phyloP scores from a whole-genome alignment of 192 early-diverging fungal genomes.

The Chytriomyces sp. region DNA sequence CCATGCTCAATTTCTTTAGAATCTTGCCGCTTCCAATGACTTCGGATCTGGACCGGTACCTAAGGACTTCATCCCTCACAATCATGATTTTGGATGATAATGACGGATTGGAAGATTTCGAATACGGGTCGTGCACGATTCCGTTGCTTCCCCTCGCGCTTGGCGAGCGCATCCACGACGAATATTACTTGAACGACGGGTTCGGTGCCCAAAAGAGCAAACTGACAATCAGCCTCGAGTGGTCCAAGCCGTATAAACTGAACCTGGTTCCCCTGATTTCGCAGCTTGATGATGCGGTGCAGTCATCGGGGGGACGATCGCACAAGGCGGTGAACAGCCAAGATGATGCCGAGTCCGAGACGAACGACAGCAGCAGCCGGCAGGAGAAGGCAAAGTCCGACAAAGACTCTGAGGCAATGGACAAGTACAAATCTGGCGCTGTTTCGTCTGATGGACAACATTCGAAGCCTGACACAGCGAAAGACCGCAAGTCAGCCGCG shows the following conservation, averaged over 20 bases:
- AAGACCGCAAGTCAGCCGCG: neutral
- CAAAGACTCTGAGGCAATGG: slow-evolving; percentile 9
- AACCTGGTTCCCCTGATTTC: slow-evolving; percentile 36
- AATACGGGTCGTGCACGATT: slow-evolving; percentile 46
- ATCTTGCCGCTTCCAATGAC: slow-evolving; percentile 48
- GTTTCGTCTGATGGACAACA: neutral
- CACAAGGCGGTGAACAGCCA: slow-evolving; percentile 24
- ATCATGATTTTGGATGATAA: slow-evolving; percentile 51
- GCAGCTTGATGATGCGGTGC: slow-evolving; percentile 13
- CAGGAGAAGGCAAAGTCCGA: neutral
- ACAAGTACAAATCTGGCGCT: slow-evolving; percentile 5
- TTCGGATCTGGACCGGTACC: slow-evolving; percentile 45
- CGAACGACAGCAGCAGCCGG: neutral
- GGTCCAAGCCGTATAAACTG: slow-evolving; percentile 50
- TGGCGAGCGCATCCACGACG: slow-evolving; percentile 37
- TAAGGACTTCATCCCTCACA: slow-evolving; percentile 40
- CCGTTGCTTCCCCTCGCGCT: slow-evolving; percentile 43
- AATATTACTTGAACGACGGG: slow-evolving; percentile 41
- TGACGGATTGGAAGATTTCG: slow-evolving; percentile 41
- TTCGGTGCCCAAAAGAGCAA: slow-evolving; percentile 39
- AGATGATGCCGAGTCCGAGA: slow-evolving; percentile 24
- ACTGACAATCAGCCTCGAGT: slow-evolving; percentile 41
- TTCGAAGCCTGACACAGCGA: neutral
- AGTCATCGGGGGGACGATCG: slow-evolving; percentile 1
- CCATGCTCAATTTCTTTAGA: slow-evolving; percentile 46